Evolutionary conservation across 495 filamentous ascomycete species (phyloP).

Genomic region (Talaromyces borbonicus): DNA sequence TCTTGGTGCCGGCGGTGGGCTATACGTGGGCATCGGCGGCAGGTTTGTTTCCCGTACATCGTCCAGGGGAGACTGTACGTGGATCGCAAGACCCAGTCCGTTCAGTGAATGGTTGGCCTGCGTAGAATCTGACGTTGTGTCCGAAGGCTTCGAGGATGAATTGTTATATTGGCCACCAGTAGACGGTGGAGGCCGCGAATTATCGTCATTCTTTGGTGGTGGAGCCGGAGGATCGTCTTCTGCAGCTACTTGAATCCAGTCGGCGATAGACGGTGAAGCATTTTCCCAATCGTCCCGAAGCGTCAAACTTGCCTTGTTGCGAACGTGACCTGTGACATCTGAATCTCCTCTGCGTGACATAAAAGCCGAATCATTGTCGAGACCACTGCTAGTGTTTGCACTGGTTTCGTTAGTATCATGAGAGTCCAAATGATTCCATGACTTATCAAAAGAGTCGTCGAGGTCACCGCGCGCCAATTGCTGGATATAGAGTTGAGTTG

Average conservation of each 20-base stretch:
- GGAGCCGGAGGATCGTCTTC: constrained; percentile 24
- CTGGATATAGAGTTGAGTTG: constrained; percentile 44
- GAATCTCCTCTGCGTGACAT: constrained; percentile 20
- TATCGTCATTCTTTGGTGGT: constrained; percentile 10
- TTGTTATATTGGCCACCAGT: too few species aligned
- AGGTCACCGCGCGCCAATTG: constrained; percentile 34
- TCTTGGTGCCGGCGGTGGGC: constrained; percentile 25
- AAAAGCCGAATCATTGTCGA: constrained; percentile 30
- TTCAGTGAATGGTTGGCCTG: constrained; percentile 6
- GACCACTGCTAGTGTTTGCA: constrained; percentile 11
- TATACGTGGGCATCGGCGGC: constrained; percentile 27
- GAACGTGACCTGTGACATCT: constrained; percentile 12
- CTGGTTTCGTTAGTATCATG: background rate
- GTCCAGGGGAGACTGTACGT: constrained; percentile 22
- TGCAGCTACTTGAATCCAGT: constrained; percentile 43
- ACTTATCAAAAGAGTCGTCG: constrained; percentile 9
- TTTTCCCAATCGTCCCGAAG: constrained; percentile 43
- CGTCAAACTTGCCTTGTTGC: constrained; percentile 34
- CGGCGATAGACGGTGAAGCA: constrained; percentile 46
- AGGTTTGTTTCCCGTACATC: constrained; percentile 20
- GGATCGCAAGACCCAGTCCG: constrained; percentile 29
- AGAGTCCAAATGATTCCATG: background rate
- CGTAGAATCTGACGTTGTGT: constrained; percentile 8
- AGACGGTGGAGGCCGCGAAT: constrained; percentile 12
- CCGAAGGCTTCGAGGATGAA: constrained; percentile 12